phyloP scores from a whole-genome alignment of 2,329 filamentous ascomycete genomes.

The Trichoderma atroviride region DNA sequence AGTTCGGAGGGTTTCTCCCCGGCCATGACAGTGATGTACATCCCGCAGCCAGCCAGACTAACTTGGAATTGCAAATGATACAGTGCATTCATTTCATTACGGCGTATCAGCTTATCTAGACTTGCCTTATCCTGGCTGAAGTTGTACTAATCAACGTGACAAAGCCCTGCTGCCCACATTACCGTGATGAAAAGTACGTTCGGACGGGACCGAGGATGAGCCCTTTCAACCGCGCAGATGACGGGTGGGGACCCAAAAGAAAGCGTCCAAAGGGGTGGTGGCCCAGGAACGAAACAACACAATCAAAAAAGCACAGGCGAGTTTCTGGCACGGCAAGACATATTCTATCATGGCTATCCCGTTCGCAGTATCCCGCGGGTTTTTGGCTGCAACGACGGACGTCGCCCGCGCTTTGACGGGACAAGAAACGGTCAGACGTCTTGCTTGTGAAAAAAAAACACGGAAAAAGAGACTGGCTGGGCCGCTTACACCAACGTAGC shows the following conservation, averaged over 20 bases:
- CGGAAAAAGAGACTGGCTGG: background rate
- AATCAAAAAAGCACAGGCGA: background rate
- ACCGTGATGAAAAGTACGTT: slow-evolving; percentile 23
- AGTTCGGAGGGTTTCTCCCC: background rate
- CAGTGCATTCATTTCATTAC: slow-evolving; percentile 12
- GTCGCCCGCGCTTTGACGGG: background rate
- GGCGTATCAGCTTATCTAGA: slow-evolving; percentile 19
- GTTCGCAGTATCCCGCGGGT: slow-evolving; percentile 12
- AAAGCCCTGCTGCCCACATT: slow-evolving; percentile 3
- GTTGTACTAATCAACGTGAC: slow-evolving; percentile 21
- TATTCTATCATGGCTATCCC: slow-evolving; percentile 19
- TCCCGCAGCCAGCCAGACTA: background rate
- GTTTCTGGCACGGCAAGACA: slow-evolving; percentile 18
- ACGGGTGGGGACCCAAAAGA: slow-evolving; percentile 11
- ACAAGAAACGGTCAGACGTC: background rate
- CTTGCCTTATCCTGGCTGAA: slow-evolving; percentile 9
- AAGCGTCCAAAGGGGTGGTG: slow-evolving; percentile 12
- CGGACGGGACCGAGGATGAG: slow-evolving; percentile 7
- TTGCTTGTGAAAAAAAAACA: background rate
- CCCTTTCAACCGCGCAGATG: slow-evolving; percentile 8
- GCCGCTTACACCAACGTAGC: slow-evolving; percentile 12
- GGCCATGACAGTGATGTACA: background rate
- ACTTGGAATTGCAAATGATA: background rate
- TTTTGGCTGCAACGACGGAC: background rate
- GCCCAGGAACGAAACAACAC: background rate